Conservation (phyloP, 768 basidiomycete species). For the Botryobasidium botryosum region DNA sequence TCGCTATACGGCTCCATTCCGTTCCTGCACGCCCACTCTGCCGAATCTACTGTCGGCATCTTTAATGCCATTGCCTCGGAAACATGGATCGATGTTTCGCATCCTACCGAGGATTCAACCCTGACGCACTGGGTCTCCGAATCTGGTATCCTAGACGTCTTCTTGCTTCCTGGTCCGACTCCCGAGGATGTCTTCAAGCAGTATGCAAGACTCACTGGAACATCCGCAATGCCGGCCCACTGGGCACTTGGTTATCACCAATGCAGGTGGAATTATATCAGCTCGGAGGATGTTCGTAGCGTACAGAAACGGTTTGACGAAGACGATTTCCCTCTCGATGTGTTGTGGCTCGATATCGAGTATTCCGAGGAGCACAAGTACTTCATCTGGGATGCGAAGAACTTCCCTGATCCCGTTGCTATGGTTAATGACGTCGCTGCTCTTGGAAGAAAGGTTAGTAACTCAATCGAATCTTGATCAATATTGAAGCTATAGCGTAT, state of each 20-base stretch:
- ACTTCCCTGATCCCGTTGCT: constrained; percentile 84
- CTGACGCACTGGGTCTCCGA: constrained; percentile 97
- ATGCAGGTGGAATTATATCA: constrained; percentile 96
- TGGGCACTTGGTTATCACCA: constrained; percentile 94
- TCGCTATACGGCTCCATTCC: constrained; percentile 87
- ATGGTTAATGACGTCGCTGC: constrained; percentile 86
- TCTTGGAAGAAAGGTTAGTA: constrained; percentile 60
- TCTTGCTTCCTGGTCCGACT: constrained; percentile 84
- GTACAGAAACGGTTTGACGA: constrained; percentile 86
- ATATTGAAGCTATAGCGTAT: no score
- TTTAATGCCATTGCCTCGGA: constrained; percentile 82
- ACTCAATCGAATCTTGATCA: constrained; percentile 1
- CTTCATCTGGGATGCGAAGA: constrained; percentile 88
- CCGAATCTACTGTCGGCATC: constrained; percentile 73
- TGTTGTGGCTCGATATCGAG: constrained; percentile 96
- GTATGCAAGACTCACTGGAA: constrained; percentile 72
- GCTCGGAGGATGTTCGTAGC: constrained; percentile 67
- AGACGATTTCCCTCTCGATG: constrained; percentile 87
- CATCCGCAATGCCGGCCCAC: constrained; percentile 71
- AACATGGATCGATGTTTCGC: constrained; percentile 85
- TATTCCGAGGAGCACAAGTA: constrained; percentile 90
- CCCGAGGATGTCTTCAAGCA: constrained; percentile 70
- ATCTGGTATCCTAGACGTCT: constrained; percentile 87
- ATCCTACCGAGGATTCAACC: constrained; percentile 46
- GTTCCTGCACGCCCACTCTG: constrained; percentile 82